A percentile compares a stretch with the other conserved stretches of the same genome.
Evolutionary conservation across 148 eudicot genomes (phyloP).

Genomic region (Fagopyrum homotropicum): DNA sequence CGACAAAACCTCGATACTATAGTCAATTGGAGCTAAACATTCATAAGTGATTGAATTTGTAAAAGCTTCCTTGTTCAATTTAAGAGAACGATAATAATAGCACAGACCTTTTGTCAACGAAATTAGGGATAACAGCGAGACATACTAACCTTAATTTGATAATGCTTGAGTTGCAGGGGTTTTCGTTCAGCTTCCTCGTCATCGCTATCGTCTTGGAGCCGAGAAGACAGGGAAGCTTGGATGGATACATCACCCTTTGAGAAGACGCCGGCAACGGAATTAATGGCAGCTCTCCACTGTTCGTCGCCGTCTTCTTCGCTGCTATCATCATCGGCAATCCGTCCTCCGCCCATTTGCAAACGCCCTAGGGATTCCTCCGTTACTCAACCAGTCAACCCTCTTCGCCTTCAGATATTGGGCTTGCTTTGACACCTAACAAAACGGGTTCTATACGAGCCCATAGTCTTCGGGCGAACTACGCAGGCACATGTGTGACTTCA

Average conservation of each 20-base stretch:
- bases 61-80: not conserved
- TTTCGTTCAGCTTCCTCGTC: conserved; percentile 16
- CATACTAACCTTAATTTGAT: conserved; percentile 62
- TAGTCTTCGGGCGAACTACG: too few species aligned
- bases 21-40: not conserved
- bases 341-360: conserved; percentile 4
- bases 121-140: not conserved
- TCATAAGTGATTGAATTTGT: not conserved
- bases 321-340: conserved; percentile 33
- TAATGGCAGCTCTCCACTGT: conserved; percentile 62
- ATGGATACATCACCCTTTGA: not conserved
- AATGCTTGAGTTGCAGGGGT: conserved; percentile 48
- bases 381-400: too few species aligned
- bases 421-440: too few species aligned
- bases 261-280: conserved; percentile 8
- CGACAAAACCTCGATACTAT: not conserved
- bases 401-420: too few species aligned
- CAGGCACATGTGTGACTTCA: too few species aligned
- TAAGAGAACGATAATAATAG: not conserved
- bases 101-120: not conserved
- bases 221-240: conserved; percentile 15
- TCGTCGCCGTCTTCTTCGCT: conserved; percentile 86
- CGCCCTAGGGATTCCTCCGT: too few species aligned
- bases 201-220: conserved; percentile 9
- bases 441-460: too few species aligned